phyloP scores from a whole-genome alignment of 495 filamentous ascomycete genomes.

The Trypethelium eluteriae region DNA sequence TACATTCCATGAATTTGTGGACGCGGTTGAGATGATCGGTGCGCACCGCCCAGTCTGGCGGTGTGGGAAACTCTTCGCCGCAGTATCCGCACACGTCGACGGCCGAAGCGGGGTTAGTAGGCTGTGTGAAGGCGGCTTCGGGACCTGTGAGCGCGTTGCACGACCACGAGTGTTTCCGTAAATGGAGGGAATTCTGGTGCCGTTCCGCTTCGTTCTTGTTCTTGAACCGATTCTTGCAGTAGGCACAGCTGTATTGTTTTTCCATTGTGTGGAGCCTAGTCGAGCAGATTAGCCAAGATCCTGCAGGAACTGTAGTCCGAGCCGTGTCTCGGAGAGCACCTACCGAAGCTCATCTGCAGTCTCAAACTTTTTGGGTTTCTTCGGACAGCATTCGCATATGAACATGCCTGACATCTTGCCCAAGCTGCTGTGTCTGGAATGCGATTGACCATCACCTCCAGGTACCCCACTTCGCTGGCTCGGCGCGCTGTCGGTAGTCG shows the following conservation, averaged over 20 bases:
- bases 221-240: slow-evolving; percentile 93
- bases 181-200: slow-evolving; percentile 93
- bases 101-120: slow-evolving; percentile 49
- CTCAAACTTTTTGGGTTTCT: slow-evolving; percentile 98
- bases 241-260: slow-evolving; percentile 90
- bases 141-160: slow-evolving; percentile 72
- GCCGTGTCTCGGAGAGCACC: slow-evolving; percentile 2
- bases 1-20: slow-evolving; percentile 98
- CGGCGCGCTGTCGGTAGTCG: slow-evolving; percentile 31
- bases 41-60: slow-evolving; percentile 73
- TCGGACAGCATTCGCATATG: slow-evolving; percentile 96
- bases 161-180: slow-evolving; percentile 95
- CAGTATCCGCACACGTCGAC: slow-evolving; percentile 91
- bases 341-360: slow-evolving; percentile 78
- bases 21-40: slow-evolving; percentile 78
- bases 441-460: slow-evolving; percentile 27
- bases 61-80: slow-evolving; percentile 81
- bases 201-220: slow-evolving; percentile 99
- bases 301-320: too few species aligned
- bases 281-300: background rate
- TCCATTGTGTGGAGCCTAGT: slow-evolving; percentile 74
- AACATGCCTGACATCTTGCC: slow-evolving; percentile 46
- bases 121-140: slow-evolving; percentile 79
- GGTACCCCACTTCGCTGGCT: slow-evolving; percentile 8
- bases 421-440: slow-evolving; percentile 30